Evolutionary conservation across 1,139 yeast genomes (phyloP), one percentile per base, ranked within the genome.

Genomic region (Sugiyamaella neomexicana): DNA sequence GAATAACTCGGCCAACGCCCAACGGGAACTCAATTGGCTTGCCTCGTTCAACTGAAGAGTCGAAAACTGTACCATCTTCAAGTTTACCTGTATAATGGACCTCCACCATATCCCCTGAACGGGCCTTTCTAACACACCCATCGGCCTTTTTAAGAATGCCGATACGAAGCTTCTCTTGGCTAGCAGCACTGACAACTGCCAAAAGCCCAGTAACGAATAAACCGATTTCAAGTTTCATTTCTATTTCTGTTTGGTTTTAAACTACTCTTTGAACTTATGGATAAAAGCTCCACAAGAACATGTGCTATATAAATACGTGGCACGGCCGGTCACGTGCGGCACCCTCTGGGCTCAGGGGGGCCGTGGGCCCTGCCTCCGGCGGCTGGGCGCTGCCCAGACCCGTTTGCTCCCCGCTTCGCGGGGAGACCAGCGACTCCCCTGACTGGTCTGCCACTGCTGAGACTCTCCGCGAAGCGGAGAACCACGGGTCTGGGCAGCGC

Each of bases 81-180:
- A 89, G 77, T 49, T 71, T 74, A 29, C 96, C 97, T 36, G 81
- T 79, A 73, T 89, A 89, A 70, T 89, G 95, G 50, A 89, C 91
- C 27, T 79, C 71, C 37, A 89, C 80, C 1, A 64, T 59, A 68
- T 89, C 95, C 17, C 95, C 95, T 32, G 73, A 68, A 57, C 76
- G 68, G 34, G 93, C 79, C 66, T 76, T 80, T 56, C 77, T 72
- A 27, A 69, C 65, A 71, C 96, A 89, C 13, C 67, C 76, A 7
- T 81, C 77, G 47, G 80, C 72, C 59, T 76, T 74, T 53, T 80
- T 73, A 50, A 76, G 68, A 49, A 80, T 70, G n/a, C 52, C 52
- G 34, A 48, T 48, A n/a, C 46, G 39, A 20, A 48, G 29, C 23
- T 34, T 23, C 20, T 40, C 44, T 15, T 40, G 34, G 8, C 41